Conservation (phyloP, 805 yeast genomes). For the Sugiyamaella americana region DNA sequence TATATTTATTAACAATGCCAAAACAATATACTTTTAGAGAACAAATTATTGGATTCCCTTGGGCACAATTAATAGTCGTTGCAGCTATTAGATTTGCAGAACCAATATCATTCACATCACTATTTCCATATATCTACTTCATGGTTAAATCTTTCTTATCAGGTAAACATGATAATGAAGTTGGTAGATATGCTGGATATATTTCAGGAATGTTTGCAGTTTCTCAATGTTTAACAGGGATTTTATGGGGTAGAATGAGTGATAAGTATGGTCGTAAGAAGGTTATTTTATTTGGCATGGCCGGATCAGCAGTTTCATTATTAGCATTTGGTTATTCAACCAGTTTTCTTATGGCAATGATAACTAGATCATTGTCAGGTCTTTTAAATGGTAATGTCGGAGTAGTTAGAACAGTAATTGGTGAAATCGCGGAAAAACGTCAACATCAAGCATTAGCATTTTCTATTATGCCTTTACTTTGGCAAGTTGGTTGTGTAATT, state of each 20-base stretch:
- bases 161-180: constrained; percentile 42
- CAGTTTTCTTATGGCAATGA: constrained; percentile 46
- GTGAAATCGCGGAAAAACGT: constrained; percentile 52
- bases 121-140: constrained; percentile 59
- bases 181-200: constrained; percentile 57
- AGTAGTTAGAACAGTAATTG: constrained; percentile 56
- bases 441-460: constrained; percentile 60
- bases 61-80: constrained; percentile 40
- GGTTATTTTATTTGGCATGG: constrained; percentile 45
- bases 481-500: constrained; percentile 53
- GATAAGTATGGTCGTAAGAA: constrained; percentile 54
- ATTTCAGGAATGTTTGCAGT: constrained; percentile 58
- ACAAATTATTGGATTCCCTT: constrained; percentile 53
- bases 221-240: constrained; percentile 50
- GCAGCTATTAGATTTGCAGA: constrained; percentile 50
- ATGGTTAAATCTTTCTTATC: constrained; percentile 55
- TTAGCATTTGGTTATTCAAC: constrained; percentile 49
- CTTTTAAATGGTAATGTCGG: constrained; percentile 58
- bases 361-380: constrained; percentile 51
- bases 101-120: constrained; percentile 58
- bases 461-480: constrained; percentile 53
- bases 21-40: constrained; percentile 30
- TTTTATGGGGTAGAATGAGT: constrained; percentile 54
- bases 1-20: too few relatives aligned
- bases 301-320: constrained; percentile 46